These are phyloP conservation scores for Nadsonia starkeyi-henricii DNA, from an alignment of 1,139 yeast genomes.

Conservation along the genomic window DNA sequence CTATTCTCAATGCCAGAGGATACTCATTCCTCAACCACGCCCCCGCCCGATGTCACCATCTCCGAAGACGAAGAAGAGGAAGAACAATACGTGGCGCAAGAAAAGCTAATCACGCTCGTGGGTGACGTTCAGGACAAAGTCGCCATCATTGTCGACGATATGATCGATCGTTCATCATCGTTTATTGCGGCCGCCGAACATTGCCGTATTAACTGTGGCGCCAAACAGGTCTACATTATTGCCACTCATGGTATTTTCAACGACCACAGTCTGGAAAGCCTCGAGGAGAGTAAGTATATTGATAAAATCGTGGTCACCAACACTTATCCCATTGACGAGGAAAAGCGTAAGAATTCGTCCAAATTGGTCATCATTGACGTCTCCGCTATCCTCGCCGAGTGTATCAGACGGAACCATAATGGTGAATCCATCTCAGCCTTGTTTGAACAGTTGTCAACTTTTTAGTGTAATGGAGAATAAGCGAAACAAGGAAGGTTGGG, in stretches of 20 bases:
- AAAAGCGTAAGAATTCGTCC: slow-evolving; percentile 38
- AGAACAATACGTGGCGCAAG: slow-evolving; percentile 58
- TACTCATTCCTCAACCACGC: too few species aligned
- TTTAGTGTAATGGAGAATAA: too few species aligned
- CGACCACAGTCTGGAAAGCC: slow-evolving; percentile 67
- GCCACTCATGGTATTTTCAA: slow-evolving; percentile 95
- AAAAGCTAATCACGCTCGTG: slow-evolving; percentile 84
- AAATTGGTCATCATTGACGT: slow-evolving; percentile 84
- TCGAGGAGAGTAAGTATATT: slow-evolving; percentile 67
- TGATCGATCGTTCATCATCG: slow-evolving; percentile 89
- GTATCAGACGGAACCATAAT: slow-evolving; percentile 95
- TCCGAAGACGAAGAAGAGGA: slow-evolving; percentile 70
- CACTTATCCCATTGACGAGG: slow-evolving; percentile 75
- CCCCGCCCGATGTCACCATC: slow-evolving; percentile 68
- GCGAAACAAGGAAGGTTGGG: too few species aligned
- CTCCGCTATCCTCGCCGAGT: slow-evolving; percentile 90
- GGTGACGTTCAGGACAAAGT: slow-evolving; percentile 89
- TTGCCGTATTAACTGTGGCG: slow-evolving; percentile 88
- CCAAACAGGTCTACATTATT: slow-evolving; percentile 73
- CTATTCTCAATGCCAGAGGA: slow-evolving; percentile 6
- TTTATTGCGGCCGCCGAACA: slow-evolving; percentile 98
- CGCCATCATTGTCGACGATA: slow-evolving; percentile 89
- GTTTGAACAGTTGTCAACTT: slow-evolving; percentile 70
- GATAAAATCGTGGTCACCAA: slow-evolving; percentile 89
- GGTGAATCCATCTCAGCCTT: slow-evolving; percentile 91